Evolutionary conservation across 1,284 basidiomycete species (phyloP), one percentile per base, ranked within the genome.

Genomic region (Moesziomyces antarcticus): DNA sequence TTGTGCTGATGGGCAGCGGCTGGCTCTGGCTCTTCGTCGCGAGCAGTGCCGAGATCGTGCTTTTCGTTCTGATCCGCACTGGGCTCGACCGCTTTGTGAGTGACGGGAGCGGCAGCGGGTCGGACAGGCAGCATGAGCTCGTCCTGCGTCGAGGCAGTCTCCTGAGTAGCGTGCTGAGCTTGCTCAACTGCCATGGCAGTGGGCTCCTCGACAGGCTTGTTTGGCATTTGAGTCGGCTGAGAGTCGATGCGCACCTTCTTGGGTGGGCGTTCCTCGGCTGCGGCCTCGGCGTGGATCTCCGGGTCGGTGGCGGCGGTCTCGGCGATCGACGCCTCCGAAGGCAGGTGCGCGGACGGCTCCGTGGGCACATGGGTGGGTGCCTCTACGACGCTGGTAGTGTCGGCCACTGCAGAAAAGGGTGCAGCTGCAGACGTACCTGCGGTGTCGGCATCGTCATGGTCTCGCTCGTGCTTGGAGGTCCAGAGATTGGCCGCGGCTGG

Each of bases 61-160:
- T 16, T 16, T 18, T 40, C 18, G 37, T 1, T 18, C 37, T 40
- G 37, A 40, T 0, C 10, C 10, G 10, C 30, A 13, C 30, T 13
- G 30, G 30, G 30, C 10, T 11, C 30, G 30, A 13, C 30, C 30
- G 10, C 22, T 25, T 3, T 13, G 13, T 40, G 37, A 16, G 13
- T 11, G 37, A 40, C 16, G 8, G 6, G 4, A 18, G 37, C 7
- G 16, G 25, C 21, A 0, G 13, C 14, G 6, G 40, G 37, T 21
- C 52, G 56, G 14, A 62, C 24, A 6, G 66, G 60, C 1, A 69
- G 66, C 56, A 63, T 52, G 0, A 40, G 56, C 44, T 69, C 66
- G 41, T 69, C 60, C 11, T 62, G 66, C 18, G 60, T 40, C 37
- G 37, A 40, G 6, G 16, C 11, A 16, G 37, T 46, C 24, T 69